Conservation (phyloP, 2,329 filamentous ascomycete genomes). For the Pyrenophora graminea region DNA sequence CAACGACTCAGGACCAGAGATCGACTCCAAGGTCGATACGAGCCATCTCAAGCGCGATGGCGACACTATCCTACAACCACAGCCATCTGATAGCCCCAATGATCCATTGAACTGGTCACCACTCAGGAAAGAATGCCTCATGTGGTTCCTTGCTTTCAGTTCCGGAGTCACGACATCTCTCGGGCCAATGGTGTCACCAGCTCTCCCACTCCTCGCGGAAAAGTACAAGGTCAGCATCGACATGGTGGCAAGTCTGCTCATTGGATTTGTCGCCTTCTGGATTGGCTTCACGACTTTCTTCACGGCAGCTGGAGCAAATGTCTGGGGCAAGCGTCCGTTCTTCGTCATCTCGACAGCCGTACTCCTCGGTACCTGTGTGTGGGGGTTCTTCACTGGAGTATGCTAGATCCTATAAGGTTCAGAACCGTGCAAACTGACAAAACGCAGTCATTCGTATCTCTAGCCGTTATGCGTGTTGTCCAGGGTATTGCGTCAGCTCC, state of each 20-base stretch:
- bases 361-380: constrained; percentile 45
- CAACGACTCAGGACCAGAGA: constrained; percentile 19
- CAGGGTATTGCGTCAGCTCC: constrained; percentile 87
- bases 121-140: constrained; percentile 39
- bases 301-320: constrained; percentile 47
- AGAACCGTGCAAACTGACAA: neutral
- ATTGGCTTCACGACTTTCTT: constrained; percentile 51
- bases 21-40: constrained; percentile 21
- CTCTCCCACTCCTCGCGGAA: constrained; percentile 40
- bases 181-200: constrained; percentile 50
- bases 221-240: constrained; percentile 47
- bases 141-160: constrained; percentile 40
- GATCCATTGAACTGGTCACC: constrained; percentile 67
- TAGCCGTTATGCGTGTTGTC: constrained; percentile 66
- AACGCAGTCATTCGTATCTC: constrained; percentile 42
- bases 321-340: constrained; percentile 46
- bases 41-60: constrained; percentile 53
- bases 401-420: neutral
- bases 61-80: constrained; percentile 80
- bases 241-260: constrained; percentile 45
- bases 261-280: constrained; percentile 46
- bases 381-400: constrained; percentile 47
- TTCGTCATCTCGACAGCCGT: constrained; percentile 45
- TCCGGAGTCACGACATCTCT: constrained; percentile 43
- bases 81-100: constrained; percentile 88